Evolutionary conservation across 2,329 filamentous ascomycete species (phyloP), one percentile per base, ranked within the genome.

Genomic region (Dothistroma pini): DNA sequence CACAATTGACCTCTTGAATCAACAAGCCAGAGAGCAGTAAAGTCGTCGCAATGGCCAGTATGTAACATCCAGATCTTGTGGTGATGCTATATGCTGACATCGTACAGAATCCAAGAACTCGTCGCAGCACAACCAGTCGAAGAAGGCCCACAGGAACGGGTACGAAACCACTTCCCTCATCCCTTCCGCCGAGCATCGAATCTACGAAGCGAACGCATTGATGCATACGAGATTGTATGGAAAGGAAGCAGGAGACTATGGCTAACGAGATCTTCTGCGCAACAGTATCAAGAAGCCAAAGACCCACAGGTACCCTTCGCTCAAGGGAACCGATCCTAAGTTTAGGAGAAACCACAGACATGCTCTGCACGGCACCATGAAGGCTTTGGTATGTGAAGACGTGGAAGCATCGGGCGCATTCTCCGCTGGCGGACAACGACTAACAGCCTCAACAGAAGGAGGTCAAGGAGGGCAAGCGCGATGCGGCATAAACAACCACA

Each of bases 261-360:
- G 50, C 50, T 53, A 31, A 53, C 31, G 5, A 12, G 51, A 53
- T 8, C n/a, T 32, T 53, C 8, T 53, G 51, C 41, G 41, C 16
- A 52, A 70, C 79, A 97, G 93, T 84, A 99, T 99, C 88, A 97
- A 97, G 90, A 97, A 97, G 90, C 95, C 95, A 71, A 97, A 96
- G 88, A 97, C 95, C 78, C 88, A 93, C 83, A 88, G 95, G 85
- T 99, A 99, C 85, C 95, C 95, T 71, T 97, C 93, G 74, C 89
- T 99, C 77, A 97, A 97, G 80, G 95, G 95, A 76, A 95, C 91
- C 80, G 95, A 99, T 84, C 93, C 95, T 79, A 99, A 99, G 89
- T 99, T 99, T 87, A 89, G 95, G 82, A 89, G 95, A 84, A 99
- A 99, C 87, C 95, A 99, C 86, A 91, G 92, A 86, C 93, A 99